phyloP scores from a whole-genome alignment of 257 asterid species.

The Coffea eugenioides region DNA sequence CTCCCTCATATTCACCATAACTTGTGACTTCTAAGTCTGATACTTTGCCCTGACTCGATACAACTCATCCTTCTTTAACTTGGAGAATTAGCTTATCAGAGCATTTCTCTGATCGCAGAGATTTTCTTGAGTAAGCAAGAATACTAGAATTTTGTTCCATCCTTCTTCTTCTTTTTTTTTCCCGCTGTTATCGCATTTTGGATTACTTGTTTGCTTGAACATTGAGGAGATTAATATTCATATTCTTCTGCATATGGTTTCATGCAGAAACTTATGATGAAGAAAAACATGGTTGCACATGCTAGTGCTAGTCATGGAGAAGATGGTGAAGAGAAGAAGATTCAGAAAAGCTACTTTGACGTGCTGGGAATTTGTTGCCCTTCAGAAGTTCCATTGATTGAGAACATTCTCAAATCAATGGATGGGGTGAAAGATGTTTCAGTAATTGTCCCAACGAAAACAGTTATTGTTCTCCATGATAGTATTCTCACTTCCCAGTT shows the following conservation, averaged over 20 bases:
- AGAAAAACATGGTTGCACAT: not conserved
- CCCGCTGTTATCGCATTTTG: not conserved
- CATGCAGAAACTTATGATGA: not conserved
- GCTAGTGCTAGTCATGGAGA: not conserved
- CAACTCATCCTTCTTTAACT: not conserved
- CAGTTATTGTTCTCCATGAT: constrained; percentile 68
- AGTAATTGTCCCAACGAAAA: constrained; percentile 58
- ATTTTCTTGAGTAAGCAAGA: not conserved
- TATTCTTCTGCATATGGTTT: not conserved
- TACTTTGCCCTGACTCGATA: not conserved
- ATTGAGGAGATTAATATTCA: not conserved
- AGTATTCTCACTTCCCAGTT: constrained; percentile 46
- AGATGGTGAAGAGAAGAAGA: constrained; percentile 18
- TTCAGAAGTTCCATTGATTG: constrained; percentile 55
- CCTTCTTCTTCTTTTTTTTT: not conserved
- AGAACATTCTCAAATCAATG: constrained; percentile 52
- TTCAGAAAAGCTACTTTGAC: constrained; percentile 79
- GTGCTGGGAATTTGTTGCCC: constrained; percentile 80
- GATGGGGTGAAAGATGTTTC: constrained; percentile 69
- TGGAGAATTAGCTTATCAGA: not conserved
- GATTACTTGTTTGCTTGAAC: not conserved
- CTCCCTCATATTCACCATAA: not conserved
- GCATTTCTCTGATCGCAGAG: not conserved
- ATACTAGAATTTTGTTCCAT: not conserved
- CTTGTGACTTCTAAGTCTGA: not conserved